phyloP scores from a whole-genome alignment of 2,329 filamentous ascomycete genomes.

The Aureobasidium sp. region DNA sequence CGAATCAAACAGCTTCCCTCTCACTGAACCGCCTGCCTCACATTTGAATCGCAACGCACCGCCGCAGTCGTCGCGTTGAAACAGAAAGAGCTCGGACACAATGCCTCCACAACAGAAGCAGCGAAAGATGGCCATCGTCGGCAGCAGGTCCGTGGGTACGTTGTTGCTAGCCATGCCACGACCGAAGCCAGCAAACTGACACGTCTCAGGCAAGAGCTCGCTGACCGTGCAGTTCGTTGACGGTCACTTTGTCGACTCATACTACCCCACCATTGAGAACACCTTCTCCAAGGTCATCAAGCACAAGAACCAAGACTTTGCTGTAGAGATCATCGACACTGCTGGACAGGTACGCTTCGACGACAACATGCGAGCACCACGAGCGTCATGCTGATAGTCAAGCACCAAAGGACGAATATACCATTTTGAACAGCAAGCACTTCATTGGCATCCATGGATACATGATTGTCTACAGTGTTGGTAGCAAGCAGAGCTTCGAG shows the following conservation, averaged over 20 bases:
- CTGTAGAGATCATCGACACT: conserved; percentile 96
- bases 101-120: conserved; percentile 71
- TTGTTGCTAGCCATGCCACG: conserved; percentile 10
- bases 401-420: conserved; percentile 77
- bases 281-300: conserved; percentile 96
- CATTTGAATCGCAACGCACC: background rate
- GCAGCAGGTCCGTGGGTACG: conserved; percentile 83
- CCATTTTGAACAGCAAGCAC: conserved; percentile 95
- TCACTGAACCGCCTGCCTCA: background rate
- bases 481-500: conserved; percentile 87
- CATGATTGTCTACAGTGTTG: conserved; percentile 97
- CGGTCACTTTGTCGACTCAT: conserved; percentile 96
- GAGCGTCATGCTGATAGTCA: background rate
- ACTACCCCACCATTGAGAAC: conserved; percentile 98
- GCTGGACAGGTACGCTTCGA: conserved; percentile 70
- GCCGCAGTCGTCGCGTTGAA: background rate
- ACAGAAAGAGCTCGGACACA: conserved; percentile 4
- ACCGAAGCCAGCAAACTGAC: conserved; percentile 1
- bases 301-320: conserved; percentile 85
- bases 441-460: conserved; percentile 99
- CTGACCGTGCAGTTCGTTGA: conserved; percentile 96
- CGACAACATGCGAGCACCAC: background rate
- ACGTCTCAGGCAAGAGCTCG: conserved; percentile 77
- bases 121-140: conserved; percentile 91
- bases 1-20: background rate